Evolutionary conservation across 495 filamentous ascomycete genomes (phyloP), one percentile per base, ranked within the genome.

Genomic region (Lasiosphaeria hispida): DNA sequence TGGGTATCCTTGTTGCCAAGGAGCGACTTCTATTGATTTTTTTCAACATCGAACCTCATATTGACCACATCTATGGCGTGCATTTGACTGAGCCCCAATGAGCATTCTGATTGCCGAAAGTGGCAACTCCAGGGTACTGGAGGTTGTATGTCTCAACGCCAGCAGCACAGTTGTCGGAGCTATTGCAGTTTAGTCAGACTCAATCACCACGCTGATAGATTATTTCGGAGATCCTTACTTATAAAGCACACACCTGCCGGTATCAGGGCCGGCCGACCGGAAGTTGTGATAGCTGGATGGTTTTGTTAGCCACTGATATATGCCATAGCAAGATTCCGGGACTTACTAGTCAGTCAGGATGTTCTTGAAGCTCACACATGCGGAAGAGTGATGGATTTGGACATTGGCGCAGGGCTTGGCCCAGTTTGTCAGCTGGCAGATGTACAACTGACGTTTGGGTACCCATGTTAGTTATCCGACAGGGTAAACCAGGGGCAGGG

Each of bases 31-130:
- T 30, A 30, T 30, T 30, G 23, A 30, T 30, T 30, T 30, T 30
- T 2, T 5, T 30, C n/a, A n/a, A 30, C 5, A 30, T 30, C 5
- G 23, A 30, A 30, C 23, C 23, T 30, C 23, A 30, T 30, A 2
- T 30, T 30, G 23, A 30, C 23, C 23, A 30, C 23, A 30, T 30
- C 23, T 30, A 30, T 7, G 42, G 42, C 15, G 42, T 14, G 42
- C 44, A 48, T n/a, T 48, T 48, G 44, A 48, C 44, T 5, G 44
- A 48, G n/a, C 44, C 44, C 44, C 44, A 48, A 9, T 48, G 17
- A 10, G 44, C 44, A 3, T 30, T 48, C 17, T 23, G 44, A 8
- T 10, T 19, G 1, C 17, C 17, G 18, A 48, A 48, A 7, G 19
- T 30, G 2, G 44, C 9, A 4, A 23, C 15, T 19, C 44, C 15